phyloP scores from a whole-genome alignment of 768 basidiomycete genomes.

The Pholiota molesta region DNA sequence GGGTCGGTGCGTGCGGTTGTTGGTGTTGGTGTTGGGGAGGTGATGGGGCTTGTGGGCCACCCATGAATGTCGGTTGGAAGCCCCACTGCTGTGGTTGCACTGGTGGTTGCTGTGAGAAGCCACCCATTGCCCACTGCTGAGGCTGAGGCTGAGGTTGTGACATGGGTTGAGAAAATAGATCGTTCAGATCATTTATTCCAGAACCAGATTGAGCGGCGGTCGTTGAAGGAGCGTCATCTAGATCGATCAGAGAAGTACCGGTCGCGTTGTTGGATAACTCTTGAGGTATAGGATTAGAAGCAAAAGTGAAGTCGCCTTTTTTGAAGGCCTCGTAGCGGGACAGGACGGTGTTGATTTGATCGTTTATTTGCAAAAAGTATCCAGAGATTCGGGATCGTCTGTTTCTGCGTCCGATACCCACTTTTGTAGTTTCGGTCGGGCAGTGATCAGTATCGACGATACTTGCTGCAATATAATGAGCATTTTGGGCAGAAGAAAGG shows the following conservation, averaged over 20 bases:
- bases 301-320: conserved; percentile 80
- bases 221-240: conserved; percentile 55
- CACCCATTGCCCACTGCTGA: conserved; percentile 13
- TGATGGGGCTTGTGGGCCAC: not conserved
- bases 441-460: conserved; percentile 74
- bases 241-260: conserved; percentile 68
- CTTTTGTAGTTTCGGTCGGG: conserved; percentile 94
- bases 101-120: conserved; percentile 9
- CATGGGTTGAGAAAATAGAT: conserved; percentile 45
- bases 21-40: conserved; percentile 17
- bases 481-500: not conserved
- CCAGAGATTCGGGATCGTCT: conserved; percentile 89
- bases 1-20: conserved; percentile 29
- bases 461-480: conserved; percentile 69
- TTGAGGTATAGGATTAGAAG: conserved; percentile 68
- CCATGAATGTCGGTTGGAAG: conserved; percentile 7
- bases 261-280: conserved; percentile 46
- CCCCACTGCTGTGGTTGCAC: conserved; percentile 8
- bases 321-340: conserved; percentile 93
- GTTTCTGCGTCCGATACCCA: conserved; percentile 95
- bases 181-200: conserved; percentile 58
- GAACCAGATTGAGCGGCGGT: conserved; percentile 28
- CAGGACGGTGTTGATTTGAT: conserved; percentile 94
- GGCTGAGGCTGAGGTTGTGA: conserved; percentile 10
- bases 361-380: conserved; percentile 96